Conservation (phyloP, 306 rosid species). For the Boehmeria nivea region DNA sequence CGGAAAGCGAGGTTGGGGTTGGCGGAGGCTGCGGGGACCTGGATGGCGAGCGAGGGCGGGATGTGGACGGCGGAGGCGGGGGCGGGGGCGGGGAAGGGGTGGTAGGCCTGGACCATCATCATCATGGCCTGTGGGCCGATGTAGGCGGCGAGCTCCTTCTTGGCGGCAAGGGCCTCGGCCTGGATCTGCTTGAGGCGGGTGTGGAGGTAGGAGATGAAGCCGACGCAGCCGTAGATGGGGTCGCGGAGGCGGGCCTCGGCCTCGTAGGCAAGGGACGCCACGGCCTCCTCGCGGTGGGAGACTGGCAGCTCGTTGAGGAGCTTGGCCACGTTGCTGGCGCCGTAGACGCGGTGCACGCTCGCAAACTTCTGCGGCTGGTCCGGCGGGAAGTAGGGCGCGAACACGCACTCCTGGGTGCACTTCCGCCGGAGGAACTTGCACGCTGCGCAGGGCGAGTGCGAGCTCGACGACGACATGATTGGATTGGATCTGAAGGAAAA, state of each 20-base stretch:
- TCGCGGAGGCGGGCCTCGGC: constrained; percentile 77
- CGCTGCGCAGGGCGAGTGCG: constrained; percentile 81
- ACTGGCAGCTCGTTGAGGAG: constrained; percentile 66
- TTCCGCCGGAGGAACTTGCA: constrained; percentile 75
- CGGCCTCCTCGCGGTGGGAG: constrained; percentile 70
- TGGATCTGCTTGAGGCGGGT: constrained; percentile 53
- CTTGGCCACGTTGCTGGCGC: constrained; percentile 85
- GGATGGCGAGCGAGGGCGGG: too few species aligned
- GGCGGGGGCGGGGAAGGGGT: constrained; percentile 5
- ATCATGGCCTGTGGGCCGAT: constrained; percentile 61
- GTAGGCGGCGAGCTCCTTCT: constrained; percentile 60
- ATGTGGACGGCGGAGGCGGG: constrained; percentile 19
- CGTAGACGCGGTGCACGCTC: constrained; percentile 79
- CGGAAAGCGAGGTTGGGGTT: not conserved
- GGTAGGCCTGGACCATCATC: constrained; percentile 28
- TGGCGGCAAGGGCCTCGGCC: constrained; percentile 48
- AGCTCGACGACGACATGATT: constrained; percentile 45
- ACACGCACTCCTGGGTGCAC: constrained; percentile 89
- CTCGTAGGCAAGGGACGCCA: constrained; percentile 72
- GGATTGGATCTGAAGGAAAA: too few species aligned
- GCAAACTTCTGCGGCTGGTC: constrained; percentile 82
- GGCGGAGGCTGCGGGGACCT: constrained; percentile 17
- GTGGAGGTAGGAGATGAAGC: constrained; percentile 72
- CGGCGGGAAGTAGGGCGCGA: constrained; percentile 90
- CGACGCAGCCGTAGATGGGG: constrained; percentile 87